Evolutionary conservation across 164 flowering plant species (phyloP), one percentile per base, ranked within the genome.

Genomic region (Malania oleifera): DNA sequence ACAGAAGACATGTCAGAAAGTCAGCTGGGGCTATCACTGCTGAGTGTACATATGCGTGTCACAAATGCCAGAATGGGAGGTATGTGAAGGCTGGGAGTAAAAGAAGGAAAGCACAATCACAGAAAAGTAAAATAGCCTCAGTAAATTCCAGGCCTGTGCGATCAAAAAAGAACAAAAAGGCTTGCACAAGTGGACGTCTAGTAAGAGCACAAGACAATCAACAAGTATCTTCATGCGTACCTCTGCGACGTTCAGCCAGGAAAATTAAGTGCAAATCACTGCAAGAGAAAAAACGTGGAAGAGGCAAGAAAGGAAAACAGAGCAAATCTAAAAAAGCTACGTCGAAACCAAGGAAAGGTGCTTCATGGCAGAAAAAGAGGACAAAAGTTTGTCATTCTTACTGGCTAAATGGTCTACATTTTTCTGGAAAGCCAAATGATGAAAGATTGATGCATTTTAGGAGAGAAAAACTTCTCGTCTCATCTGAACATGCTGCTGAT

Each of bases 401-500:
- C 77, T 93, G 99, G 99, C 73, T 80, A 27, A 83, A 88, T 68
- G 99, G 99, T 47, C 80, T 93, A 29, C 67, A 28, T 28, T 59
- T 86, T 29, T 80, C 89, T 55, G 75, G 75, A 70, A 88, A 70
- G 65, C 74, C 80, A 66, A 57, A 80, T 64, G 97, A 90, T 73
- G 85, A 77, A 54, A 67, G 87, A 26, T 80, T 71, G 29, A 20
- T 59, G 54, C 62, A 67, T 12, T 90, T 90, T 67, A 67, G 76
- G 56, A 77, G 60, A 62, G 73, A 64, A 49, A 78, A 61, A n/a
- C 73, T 81, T 57, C 34, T 75, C 44, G 37, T 68, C 28, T 69
- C 86, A 29, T 68, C 73, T 14, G 74, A 69, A 56, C 52, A 44
- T 25, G 34, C 68, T 35, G 53, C 48, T 56, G 59, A 37, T 17